Evolutionary conservation across 768 basidiomycete genomes (phyloP).

Genomic region (Serendipita sp.): DNA sequence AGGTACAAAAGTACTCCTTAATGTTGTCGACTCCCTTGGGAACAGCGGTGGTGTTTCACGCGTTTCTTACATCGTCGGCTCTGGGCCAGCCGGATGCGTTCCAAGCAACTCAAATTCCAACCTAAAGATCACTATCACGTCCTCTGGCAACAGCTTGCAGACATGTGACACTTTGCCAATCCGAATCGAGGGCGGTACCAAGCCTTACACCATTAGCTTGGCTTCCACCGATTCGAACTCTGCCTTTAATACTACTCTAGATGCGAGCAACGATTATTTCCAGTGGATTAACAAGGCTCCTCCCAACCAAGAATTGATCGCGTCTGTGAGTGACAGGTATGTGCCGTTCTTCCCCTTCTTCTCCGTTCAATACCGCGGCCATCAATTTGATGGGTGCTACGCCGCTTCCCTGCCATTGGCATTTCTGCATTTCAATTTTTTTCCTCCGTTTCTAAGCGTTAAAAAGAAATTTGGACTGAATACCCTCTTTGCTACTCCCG

Average conservation of each 20-base stretch:
- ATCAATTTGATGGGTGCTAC: neutral
- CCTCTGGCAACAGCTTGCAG: neutral
- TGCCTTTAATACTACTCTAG: neutral
- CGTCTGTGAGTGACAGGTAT: neutral
- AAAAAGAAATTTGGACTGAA: too few species aligned
- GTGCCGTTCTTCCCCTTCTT: neutral
- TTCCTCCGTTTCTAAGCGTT: too few species aligned
- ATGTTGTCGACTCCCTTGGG: neutral
- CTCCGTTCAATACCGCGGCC: too few species aligned
- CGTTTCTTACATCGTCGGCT: neutral
- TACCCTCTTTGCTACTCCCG: too few species aligned
- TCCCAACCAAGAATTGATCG: neutral
- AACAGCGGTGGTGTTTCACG: neutral
- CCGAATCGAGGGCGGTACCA: neutral
- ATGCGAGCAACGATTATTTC: neutral
- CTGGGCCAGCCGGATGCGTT: neutral
- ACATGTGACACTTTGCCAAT: neutral
- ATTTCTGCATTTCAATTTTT: too few species aligned
- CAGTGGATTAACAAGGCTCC: neutral
- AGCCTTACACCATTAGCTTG: neutral
- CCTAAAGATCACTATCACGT: neutral
- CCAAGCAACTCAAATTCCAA: neutral
- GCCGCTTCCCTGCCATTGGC: neutral
- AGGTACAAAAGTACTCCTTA: neutral
- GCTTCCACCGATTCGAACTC: neutral